Evolutionary conservation across 495 filamentous ascomycete species (phyloP), one percentile per base, ranked within the genome.

Genomic region (Gamarada debralockiae): DNA sequence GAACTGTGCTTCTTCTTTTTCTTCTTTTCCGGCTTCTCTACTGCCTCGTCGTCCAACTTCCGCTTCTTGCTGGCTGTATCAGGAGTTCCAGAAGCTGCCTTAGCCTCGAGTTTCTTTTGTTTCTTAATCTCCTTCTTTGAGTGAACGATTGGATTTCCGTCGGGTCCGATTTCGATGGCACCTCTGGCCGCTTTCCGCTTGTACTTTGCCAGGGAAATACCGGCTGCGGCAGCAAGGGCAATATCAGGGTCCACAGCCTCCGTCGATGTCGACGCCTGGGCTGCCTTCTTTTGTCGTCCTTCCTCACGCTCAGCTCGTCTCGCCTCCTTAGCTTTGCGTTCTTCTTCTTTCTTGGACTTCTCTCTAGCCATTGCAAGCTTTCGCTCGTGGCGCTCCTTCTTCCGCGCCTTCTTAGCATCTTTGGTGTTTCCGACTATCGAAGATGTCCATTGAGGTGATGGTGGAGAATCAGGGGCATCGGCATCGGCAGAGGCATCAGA

Each of bases 101-200:
- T 56, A 42, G 54, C 60, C 57, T 75, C 74, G 18, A 75, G 74
- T 70, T 85, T 86, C 77, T 81, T 83, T 55, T 78, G 73, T 73
- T 85, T 87, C 78, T 90, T 90, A 53, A 86, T 65, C 48, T 85
- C 84, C 71, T 89, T 89, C 74, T 89, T 87, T 68, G 79, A 84
- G 53, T 83, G 52, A n/a, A 82, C 65, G 48, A 75, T 68, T 8
- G 83, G 82, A 49, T 72, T 82, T 31, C 83, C 83, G 39, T 79
- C 74, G 7, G 67, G 64, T 50, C 73, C 71, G 53, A 86, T 75
- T 56, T 73, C 69, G 52, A 88, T 82, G 63, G 87, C 79, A 14
- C 85, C 85, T 17, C 82, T 77, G 61, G 84, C 81, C 20, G 83
- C 74, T 76, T 87, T 87, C 55, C 83, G 77, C 73, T 84, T 78